Evolutionary conservation across 2,329 filamentous ascomycete species (phyloP).

Genomic region (Penicillium sp.): DNA sequence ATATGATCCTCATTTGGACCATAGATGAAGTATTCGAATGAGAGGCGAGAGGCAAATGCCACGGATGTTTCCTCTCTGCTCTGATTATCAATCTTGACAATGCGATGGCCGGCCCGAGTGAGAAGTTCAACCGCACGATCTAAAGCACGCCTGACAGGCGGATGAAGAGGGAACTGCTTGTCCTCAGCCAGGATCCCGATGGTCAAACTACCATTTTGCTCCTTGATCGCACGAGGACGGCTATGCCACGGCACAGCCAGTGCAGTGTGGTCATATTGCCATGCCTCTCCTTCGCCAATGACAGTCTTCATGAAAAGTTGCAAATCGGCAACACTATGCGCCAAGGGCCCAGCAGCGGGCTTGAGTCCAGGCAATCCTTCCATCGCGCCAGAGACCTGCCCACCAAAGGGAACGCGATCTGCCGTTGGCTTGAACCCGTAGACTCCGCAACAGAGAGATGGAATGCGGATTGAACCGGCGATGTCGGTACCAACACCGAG

Average conservation of each 20-base stretch:
- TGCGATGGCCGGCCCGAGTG: conserved; percentile 44
- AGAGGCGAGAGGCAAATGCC: conserved; percentile 33
- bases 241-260: conserved; percentile 49
- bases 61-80: conserved; percentile 18
- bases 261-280: conserved; percentile 45
- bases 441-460: conserved; percentile 33
- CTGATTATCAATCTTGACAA: conserved; percentile 42
- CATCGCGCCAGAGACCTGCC: conserved; percentile 18
- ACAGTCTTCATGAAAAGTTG: conserved; percentile 40
- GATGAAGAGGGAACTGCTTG: conserved; percentile 50
- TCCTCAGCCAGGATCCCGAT: conserved; percentile 53
- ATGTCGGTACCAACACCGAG: conserved; percentile 39
- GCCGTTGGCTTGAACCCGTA: conserved; percentile 39
- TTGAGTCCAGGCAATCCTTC: conserved; percentile 19
- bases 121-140: conserved; percentile 42
- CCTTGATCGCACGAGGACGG: conserved; percentile 2
- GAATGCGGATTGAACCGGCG: conserved; percentile 39
- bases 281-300: conserved; percentile 39
- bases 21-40: conserved; percentile 43
- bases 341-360: conserved; percentile 21
- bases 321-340: conserved; percentile 20
- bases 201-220: conserved; percentile 28
- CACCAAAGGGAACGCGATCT: conserved; percentile 31
- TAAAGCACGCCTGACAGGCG: conserved; percentile 50
- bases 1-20: conserved; percentile 31